A percentile compares a stretch with the other conserved stretches of the same genome.
Conservation (phyloP, 75 land plant genomes). For the Pinus albicaulis region DNA sequence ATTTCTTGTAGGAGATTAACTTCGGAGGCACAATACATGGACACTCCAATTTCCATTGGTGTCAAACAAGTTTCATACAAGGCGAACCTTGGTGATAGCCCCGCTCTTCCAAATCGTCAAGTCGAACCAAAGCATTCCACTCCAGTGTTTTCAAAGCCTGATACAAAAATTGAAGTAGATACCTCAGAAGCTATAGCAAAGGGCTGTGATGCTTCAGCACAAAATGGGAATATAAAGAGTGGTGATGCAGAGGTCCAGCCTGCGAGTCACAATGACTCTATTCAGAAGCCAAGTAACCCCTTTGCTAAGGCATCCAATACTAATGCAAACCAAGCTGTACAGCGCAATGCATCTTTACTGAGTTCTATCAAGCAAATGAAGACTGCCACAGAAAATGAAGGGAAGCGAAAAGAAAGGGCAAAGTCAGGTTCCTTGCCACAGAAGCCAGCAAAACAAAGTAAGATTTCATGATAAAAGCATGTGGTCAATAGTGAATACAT, state of each 20-base stretch:
- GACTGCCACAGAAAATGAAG: constrained; percentile 7
- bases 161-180: not conserved
- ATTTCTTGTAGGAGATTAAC: not conserved
- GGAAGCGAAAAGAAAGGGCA: constrained; percentile 11
- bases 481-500: too few species aligned
- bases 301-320: constrained; percentile 35
- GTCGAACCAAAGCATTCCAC: constrained; percentile 7
- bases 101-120: constrained; percentile 8
- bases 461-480: not conserved
- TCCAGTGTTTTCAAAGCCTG: not conserved
- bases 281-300: constrained; percentile 27
- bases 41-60: not conserved
- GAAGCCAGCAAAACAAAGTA: constrained; percentile 6
- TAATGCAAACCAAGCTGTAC: constrained; percentile 10
- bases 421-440: not conserved
- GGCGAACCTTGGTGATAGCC: not conserved
- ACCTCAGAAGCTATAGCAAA: not conserved
- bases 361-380: constrained; percentile 51
- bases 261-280: not conserved
- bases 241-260: constrained; percentile 2
- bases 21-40: not conserved
- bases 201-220: not conserved
- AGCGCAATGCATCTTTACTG: constrained; percentile 32
- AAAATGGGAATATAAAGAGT: not conserved
- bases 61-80: not conserved